phyloP scores from a whole-genome alignment of 352 stramenopile species.

The Poterioochromonas sp. region DNA sequence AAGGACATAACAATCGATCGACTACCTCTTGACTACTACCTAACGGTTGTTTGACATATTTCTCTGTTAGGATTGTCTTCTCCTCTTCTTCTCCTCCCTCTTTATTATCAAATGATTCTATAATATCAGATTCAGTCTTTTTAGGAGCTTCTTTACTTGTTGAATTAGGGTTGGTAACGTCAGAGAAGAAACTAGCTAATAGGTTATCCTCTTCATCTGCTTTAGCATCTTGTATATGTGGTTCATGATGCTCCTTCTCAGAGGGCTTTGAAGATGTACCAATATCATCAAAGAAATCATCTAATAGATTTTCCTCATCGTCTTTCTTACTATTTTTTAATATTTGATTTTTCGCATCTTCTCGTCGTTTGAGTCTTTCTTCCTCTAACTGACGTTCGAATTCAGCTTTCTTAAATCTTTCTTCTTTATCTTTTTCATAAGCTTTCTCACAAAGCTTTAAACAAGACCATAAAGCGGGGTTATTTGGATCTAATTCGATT shows the following conservation, averaged over 20 bases:
- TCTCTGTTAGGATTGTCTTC: constrained; percentile 28
- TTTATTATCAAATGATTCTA: no score
- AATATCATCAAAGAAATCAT: constrained; percentile 10
- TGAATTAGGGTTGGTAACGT: constrained; percentile 3
- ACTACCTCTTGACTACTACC: constrained; percentile 12
- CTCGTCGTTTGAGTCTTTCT: not conserved
- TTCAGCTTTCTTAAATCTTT: not conserved
- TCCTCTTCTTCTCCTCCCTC: constrained; percentile 9
- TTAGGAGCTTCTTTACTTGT: not conserved
- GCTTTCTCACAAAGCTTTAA: constrained; percentile 26
- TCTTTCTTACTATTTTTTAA: not conserved
- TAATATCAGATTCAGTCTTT: not conserved
- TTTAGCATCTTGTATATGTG: constrained; percentile 17
- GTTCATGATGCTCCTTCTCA: not conserved
- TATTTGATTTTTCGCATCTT: constrained; percentile 14
- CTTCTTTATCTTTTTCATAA: constrained; percentile 32
- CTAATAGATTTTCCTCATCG: constrained; percentile 1
- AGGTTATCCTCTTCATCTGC: constrained; percentile 16
- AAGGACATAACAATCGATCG: not conserved
- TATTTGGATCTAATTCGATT: constrained; percentile 33
- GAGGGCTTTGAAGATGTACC: not conserved
- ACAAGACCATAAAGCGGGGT: not conserved
- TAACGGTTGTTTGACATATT: constrained; percentile 38
- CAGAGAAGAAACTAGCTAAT: constrained; percentile 28
- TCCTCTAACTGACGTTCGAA: constrained; percentile 28